phyloP scores from a whole-genome alignment of 768 basidiomycete species.

The Podaxis rugospora region DNA sequence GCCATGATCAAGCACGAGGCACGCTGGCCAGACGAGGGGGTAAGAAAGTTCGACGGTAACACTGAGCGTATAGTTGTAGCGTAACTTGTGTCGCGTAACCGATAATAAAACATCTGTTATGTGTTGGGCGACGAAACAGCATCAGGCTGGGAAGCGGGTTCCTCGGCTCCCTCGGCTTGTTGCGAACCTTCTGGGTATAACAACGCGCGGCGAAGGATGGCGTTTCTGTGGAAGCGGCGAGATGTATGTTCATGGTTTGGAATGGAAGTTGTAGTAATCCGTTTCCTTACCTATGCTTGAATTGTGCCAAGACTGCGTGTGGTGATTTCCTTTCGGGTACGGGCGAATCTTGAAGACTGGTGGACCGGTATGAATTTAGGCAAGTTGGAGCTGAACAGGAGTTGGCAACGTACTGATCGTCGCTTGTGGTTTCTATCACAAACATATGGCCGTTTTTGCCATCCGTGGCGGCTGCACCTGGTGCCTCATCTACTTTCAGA shows the following conservation, averaged over 20 bases:
- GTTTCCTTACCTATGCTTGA: constrained; percentile 57
- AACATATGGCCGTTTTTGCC: constrained; percentile 67
- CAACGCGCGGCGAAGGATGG: constrained; percentile 8
- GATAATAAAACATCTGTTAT: not conserved
- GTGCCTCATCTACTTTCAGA: constrained; percentile 67
- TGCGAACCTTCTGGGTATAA: constrained; percentile 1
- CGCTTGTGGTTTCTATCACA: constrained; percentile 62
- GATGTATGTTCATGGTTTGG: constrained; percentile 16
- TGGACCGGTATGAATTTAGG: constrained; percentile 11
- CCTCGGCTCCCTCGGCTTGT: not conserved
- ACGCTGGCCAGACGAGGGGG: not conserved
- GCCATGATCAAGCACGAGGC: constrained; percentile 1
- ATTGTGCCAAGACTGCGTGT: constrained; percentile 50
- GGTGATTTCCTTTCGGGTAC: constrained; percentile 41
- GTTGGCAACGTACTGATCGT: constrained; percentile 39
- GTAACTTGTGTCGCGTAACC: not conserved
- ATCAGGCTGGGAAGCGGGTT: not conserved
- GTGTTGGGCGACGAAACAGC: not conserved
- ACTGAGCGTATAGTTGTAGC: not conserved
- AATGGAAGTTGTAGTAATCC: constrained; percentile 44
- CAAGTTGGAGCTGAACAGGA: not conserved
- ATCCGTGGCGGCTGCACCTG: constrained; percentile 56
- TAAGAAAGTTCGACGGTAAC: constrained; percentile 8
- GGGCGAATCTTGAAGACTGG: constrained; percentile 21
- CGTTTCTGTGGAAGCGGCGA: not conserved